phyloP scores from a whole-genome alignment of 768 basidiomycete genomes.

The Suillus sp. region DNA sequence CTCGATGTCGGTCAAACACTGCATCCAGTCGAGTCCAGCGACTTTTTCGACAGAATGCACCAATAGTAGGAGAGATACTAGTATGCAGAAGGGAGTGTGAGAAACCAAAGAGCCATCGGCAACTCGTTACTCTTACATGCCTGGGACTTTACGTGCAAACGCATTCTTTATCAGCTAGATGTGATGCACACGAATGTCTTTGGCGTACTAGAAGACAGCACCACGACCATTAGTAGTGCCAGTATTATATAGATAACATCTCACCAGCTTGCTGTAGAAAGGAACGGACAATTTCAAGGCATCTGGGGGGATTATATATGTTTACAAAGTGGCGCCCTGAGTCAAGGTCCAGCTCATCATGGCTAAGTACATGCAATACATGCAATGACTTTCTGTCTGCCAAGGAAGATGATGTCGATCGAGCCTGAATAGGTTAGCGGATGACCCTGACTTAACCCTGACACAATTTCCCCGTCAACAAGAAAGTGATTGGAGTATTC shows the following conservation, averaged over 20 bases:
- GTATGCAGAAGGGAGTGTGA: neutral
- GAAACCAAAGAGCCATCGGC: neutral
- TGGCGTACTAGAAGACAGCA: neutral
- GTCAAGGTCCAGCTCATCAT: neutral
- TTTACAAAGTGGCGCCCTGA: neutral
- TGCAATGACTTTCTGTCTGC: neutral
- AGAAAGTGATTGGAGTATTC: neutral
- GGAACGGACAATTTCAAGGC: neutral
- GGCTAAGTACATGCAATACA: no score
- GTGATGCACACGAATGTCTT: neutral
- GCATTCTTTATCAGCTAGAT: neutral
- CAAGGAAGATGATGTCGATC: neutral
- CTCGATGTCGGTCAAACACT: slow-evolving; percentile 21
- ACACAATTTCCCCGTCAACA: neutral
- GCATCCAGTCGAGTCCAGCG: slow-evolving; percentile 10
- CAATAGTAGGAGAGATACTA: neutral
- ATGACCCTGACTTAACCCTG: neutral
- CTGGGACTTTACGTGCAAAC: neutral
- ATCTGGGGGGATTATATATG: neutral
- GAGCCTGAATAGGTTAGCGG: neutral
- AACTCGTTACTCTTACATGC: neutral
- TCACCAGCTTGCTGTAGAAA: neutral
- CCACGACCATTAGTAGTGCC: neutral
- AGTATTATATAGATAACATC: neutral
- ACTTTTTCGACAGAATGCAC: neutral